phyloP scores from a whole-genome alignment of 2,329 filamentous ascomycete genomes.

The Epichloe brachyelytri region DNA sequence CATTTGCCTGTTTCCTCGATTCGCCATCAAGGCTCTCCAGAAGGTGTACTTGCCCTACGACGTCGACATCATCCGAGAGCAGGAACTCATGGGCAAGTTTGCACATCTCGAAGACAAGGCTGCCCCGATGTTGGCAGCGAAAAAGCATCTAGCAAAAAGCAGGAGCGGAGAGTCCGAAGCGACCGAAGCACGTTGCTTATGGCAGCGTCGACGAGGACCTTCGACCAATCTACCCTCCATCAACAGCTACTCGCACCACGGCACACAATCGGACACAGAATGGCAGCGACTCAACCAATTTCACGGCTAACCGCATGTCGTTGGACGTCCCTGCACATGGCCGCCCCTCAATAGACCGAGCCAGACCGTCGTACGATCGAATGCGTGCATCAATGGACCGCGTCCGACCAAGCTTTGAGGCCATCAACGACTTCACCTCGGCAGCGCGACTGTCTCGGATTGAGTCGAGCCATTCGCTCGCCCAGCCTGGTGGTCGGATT shows the following conservation, averaged over 20 bases:
- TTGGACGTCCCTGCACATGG: slow-evolving; percentile 21
- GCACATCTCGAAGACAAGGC: slow-evolving; percentile 43
- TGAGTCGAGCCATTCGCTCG: slow-evolving; percentile 54
- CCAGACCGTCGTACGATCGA: slow-evolving; percentile 77
- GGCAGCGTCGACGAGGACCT: slow-evolving; percentile 71
- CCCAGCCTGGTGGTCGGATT: slow-evolving; percentile 14
- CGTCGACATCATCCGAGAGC: slow-evolving; percentile 90
- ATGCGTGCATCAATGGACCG: slow-evolving; percentile 80
- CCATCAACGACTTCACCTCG: slow-evolving; percentile 80
- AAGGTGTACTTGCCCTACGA: slow-evolving; percentile 92
- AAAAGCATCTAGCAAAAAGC: slow-evolving; percentile 24
- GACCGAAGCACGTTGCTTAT: slow-evolving; percentile 43
- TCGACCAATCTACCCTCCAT: slow-evolving; percentile 87
- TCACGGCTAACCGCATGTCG: slow-evolving; percentile 55
- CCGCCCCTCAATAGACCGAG: slow-evolving; percentile 51
- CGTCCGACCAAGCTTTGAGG: slow-evolving; percentile 71
- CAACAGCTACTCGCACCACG: slow-evolving; percentile 65
- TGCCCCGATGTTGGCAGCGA: slow-evolving; percentile 25
- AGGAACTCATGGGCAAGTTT: slow-evolving; percentile 73
- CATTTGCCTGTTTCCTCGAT: slow-evolving; percentile 76
- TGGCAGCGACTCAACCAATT: slow-evolving; percentile 88
- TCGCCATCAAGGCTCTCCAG: slow-evolving; percentile 74
- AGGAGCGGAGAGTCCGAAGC: slow-evolving; percentile 44
- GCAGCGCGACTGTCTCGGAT: slow-evolving; percentile 74
- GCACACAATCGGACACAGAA: slow-evolving; percentile 72